Conservation (phyloP, 2,329 filamentous ascomycete species). For the Polychaeton citri region DNA sequence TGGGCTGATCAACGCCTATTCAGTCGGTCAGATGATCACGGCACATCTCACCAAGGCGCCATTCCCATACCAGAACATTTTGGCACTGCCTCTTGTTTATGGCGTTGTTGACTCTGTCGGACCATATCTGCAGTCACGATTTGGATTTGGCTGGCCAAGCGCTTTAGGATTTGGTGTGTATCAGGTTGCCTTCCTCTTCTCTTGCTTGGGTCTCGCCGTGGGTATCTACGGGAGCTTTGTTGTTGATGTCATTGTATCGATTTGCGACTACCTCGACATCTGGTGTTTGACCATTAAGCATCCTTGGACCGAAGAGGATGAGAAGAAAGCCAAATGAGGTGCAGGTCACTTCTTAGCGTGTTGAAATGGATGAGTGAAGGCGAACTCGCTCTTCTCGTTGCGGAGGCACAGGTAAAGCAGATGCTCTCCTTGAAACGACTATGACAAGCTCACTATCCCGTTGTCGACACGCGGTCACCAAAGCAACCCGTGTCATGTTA, state of each 20-base stretch:
- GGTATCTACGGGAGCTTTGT: constrained; percentile 98
- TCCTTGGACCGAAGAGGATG: constrained; percentile 28
- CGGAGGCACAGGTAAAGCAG: too few species aligned
- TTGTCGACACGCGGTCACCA: too few species aligned
- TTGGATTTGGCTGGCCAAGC: constrained; percentile 57
- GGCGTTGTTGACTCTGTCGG: constrained; percentile 73
- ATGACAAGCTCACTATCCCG: too few species aligned
- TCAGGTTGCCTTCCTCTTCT: constrained; percentile 83
- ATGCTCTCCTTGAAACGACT: too few species aligned
- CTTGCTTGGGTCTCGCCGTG: constrained; percentile 68
- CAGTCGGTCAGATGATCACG: constrained; percentile 89
- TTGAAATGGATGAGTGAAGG: too few species aligned
- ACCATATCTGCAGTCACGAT: constrained; percentile 42
- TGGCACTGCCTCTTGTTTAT: constrained; percentile 62
- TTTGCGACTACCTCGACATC: constrained; percentile 96
- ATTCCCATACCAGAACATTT: constrained; percentile 84
- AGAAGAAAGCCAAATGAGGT: too few species aligned
- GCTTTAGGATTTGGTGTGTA: constrained; percentile 58
- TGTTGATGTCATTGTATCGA: constrained; percentile 90
- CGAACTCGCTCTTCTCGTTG: too few species aligned
- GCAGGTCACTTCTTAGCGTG: too few species aligned
- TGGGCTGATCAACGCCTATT: constrained; percentile 85
- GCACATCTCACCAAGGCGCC: constrained; percentile 77
- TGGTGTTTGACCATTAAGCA: constrained; percentile 98
- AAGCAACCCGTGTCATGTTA: too few species aligned